Base-by-base conservation (phyloP, 139 green algal genomes). In the Penium margaritaceum region DNA sequence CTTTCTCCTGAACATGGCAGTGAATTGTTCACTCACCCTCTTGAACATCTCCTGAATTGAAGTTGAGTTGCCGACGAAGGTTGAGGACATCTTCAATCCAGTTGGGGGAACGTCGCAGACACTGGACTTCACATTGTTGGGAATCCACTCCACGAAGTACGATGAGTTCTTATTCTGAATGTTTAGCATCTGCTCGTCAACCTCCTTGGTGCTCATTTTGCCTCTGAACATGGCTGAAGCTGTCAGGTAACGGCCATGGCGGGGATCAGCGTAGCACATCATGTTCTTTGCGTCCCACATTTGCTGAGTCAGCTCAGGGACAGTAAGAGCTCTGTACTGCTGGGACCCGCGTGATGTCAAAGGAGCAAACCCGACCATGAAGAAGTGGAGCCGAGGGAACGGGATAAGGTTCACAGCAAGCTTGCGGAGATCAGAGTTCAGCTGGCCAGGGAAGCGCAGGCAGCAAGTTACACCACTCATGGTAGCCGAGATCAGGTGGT, bases 241-340 rank as follows among this genome's bases (percentile, higher is more conserved):
- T 29, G 93, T 98, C 44, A 98, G 87, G 87, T 98, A 98, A 67
- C 94, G 90, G 54, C 94, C 94, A 77, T 98, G 93, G 67, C 94
- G 87, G 19, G 94, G 94, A 84, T 98, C 94, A 44, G 94, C 94
- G n/a, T 94, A 94, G 83, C 93, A 98, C 93, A 98, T 98, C 93
- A 98, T 98, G 90, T 98, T 98, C 72, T 98, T 98, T 66, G 93
- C 91, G 70, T 98, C 93, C 92, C 92, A 98, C 93, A 98, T 98
- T 87, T 98, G 92, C 90, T 98, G 92, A 44, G 93, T 97, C 41
- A 98, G 87, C 87, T 98, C 93, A 27, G 93, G 93, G 32, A 98
- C 93, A 6, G 91, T 95, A 30, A 97, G 84, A 29, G 89, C 75
- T 1, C 83, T n/a, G 71, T 98, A 98, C 84, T 96, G 92, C 90